Evolutionary conservation across 495 filamentous ascomycete genomes (phyloP), one percentile per base, ranked within the genome.

Genomic region (Poronia punctata): DNA sequence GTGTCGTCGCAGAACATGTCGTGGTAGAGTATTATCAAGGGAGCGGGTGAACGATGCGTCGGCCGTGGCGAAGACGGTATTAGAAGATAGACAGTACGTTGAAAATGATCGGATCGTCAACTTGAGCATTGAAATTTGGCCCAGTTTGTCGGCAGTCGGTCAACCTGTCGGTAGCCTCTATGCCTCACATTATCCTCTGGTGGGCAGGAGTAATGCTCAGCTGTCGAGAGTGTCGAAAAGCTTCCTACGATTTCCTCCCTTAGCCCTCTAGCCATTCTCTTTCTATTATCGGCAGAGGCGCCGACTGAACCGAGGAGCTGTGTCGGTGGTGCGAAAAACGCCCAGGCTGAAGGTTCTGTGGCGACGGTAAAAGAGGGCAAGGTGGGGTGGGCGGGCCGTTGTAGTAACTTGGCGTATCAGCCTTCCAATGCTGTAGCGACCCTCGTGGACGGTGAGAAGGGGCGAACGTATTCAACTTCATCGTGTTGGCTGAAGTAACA

Each of bases 1-100:
- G 65, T 66, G 66, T 66, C 62, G 62, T 61, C 65, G 51, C 54
- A 52, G 55, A n/a, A 62, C 64, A 48, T 55, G 54, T 54, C 31
- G 40, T 30, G 49, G 42, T 53, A 43, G 53, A 53, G 57, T 54
- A 53, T 64, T 56, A 59, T 57, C 49, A 46, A 69, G 70, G 66
- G 65, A 70, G 50, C 48, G 66, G 54, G 53, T 64, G 49, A 66
- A 59, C 66, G 66, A 59, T 65, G 69, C 69, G 69, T 68, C 65
- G 70, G 68, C 64, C 59, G 60, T 48, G 54, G 57, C 25, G 47
- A 44, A 55, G 53, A 37, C 41, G 37, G 16, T 41, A 52, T 53
- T 48, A 48, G 55, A 38, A 10, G 23, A 25, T 29, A 29, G 16
- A 21, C 11, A 24, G 26, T 24, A 24, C 22, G 25, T 12, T 22